Conservation (phyloP, 129 eudicot species). For the Saposhnikovia divaricata region DNA sequence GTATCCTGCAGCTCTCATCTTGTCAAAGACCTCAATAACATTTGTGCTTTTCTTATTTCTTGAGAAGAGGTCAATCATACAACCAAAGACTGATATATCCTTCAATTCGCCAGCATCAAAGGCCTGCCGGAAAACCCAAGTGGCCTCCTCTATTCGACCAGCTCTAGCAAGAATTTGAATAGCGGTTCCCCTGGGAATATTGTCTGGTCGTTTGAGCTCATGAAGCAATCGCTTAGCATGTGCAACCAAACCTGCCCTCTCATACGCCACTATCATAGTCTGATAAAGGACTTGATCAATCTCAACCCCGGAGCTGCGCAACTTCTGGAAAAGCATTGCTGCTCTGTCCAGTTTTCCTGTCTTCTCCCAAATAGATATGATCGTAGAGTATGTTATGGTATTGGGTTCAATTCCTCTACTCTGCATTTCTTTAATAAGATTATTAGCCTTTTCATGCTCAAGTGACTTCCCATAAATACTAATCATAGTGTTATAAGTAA, state of each 20-base stretch:
- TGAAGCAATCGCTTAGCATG: conserved; percentile 87
- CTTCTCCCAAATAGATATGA: conserved; percentile 88
- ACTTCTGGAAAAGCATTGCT: conserved; percentile 77
- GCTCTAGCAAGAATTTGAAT: conserved; percentile 73
- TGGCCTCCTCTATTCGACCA: conserved; percentile 90
- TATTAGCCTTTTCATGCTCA: conserved; percentile 83
- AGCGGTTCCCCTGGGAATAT: conserved; percentile 80
- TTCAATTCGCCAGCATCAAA: conserved; percentile 68
- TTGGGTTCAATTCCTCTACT: conserved; percentile 80
- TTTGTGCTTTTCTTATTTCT: conserved; percentile 49
- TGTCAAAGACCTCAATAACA: conserved; percentile 75
- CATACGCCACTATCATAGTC: conserved; percentile 90
- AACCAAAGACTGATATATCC: conserved; percentile 63
- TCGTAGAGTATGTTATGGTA: conserved; percentile 79
- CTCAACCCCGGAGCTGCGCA: conserved; percentile 69
- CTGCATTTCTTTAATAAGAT: conserved; percentile 83
- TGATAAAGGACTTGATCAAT: conserved; percentile 88
- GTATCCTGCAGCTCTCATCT: conserved; percentile 58
- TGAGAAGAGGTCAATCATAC: conserved; percentile 73
- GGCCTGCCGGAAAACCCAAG: conserved; percentile 95
- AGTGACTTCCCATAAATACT: conserved; percentile 75
- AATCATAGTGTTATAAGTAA: conserved; percentile 86
- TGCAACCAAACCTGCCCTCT: conserved; percentile 73
- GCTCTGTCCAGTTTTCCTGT: conserved; percentile 68
- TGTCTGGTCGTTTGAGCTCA: conserved; percentile 72